Base-by-base conservation (phyloP, 2,329 filamentous ascomycete species). In the Aulographum hederae region DNA sequence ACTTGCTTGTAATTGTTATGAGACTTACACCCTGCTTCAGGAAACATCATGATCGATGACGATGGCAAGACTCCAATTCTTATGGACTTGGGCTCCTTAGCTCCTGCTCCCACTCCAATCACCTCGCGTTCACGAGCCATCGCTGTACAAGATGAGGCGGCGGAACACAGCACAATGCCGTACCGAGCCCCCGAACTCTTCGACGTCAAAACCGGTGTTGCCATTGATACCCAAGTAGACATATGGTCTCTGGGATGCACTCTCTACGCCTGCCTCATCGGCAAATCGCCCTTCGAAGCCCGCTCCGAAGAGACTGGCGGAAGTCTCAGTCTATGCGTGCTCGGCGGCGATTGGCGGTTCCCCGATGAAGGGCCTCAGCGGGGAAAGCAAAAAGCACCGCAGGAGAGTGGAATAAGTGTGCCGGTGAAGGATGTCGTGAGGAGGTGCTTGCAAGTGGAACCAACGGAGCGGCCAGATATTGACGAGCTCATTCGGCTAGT, bases 11-110 rank as follows among this genome's bases (percentile, higher is more conserved):
- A 25, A 18, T 31, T 18, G 26, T 11, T 25, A 8, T 17, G 14
- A 12, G 10, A 26, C 31, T 11, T 30, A 33, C 37, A 39, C 28
- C 17, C 19, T 21, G 10, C 6, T 14, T 13, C 20, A 70, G 65
- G 84, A 36, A 98, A 98, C 57, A 92, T 98, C 49, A 98, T 98
- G 89, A 93, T 98, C 42, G 78, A 80, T 41, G 86, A 95, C 51
- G 73, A 82, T 44, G 89, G 89, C 42, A 69, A 73, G 37, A 75
- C 74, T 18, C 86, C 89, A 3, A 89, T 98, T 44, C 69, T 98
- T 21, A 98, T 98, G 89, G 89, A 98, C 51, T 73, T 98, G 16
- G 89, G 89, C 39, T 94, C 84, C 35, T 65, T 98, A 34, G 78
- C 82, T 26, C 78, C 78, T 13, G 84, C 81, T 2, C 89, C 89